Percentiles rank a stretch among this genome's conserved stretches.
These are phyloP conservation scores for Vigna mungo DNA, from an alignment of 306 rosid genomes.

Conservation along the genomic window DNA sequence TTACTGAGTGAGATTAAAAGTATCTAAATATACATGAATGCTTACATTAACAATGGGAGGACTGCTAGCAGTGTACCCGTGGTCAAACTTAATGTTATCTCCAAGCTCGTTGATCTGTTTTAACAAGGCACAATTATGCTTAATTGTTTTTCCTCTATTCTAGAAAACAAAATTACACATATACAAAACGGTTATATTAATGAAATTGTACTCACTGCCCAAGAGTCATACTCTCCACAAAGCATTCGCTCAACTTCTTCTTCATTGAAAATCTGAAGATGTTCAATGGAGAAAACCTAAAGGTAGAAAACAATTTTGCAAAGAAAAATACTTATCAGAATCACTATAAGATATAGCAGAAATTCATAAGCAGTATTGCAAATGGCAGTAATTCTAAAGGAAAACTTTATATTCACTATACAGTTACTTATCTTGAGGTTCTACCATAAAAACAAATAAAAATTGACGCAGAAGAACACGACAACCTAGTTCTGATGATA, in stretches of 20 bases:
- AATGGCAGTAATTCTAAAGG: not conserved
- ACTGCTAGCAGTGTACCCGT: slow-evolving; percentile 97
- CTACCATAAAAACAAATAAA: slow-evolving; percentile 3
- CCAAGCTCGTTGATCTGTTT: slow-evolving; percentile 77
- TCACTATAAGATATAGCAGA: not conserved
- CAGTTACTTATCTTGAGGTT: slow-evolving; percentile 21
- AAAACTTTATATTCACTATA: slow-evolving; percentile 22
- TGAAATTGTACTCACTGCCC: slow-evolving; percentile 73
- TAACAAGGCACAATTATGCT: slow-evolving; percentile 21
- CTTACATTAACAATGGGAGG: slow-evolving; percentile 84
- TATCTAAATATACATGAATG: slow-evolving; percentile 20
- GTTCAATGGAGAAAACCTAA: slow-evolving; percentile 85
- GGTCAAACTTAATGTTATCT: slow-evolving; percentile 93
- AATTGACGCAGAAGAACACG: slow-evolving; percentile 4
- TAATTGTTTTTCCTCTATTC: slow-evolving; percentile 3
- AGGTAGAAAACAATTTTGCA: slow-evolving; percentile 13
- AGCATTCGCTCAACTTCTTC: slow-evolving; percentile 88
- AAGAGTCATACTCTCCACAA: slow-evolving; percentile 88
- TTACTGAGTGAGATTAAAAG: not conserved
- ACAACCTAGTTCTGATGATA: slow-evolving; percentile 8
- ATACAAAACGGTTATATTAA: slow-evolving; percentile 23
- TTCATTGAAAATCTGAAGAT: slow-evolving; percentile 76
- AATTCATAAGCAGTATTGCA: slow-evolving; percentile 1
- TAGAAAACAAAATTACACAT: slow-evolving; percentile 11
- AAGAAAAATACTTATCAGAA: slow-evolving; percentile 19